Base-by-base conservation (phyloP, 2,329 filamentous ascomycete species). In the Aureobasidium sp. region DNA sequence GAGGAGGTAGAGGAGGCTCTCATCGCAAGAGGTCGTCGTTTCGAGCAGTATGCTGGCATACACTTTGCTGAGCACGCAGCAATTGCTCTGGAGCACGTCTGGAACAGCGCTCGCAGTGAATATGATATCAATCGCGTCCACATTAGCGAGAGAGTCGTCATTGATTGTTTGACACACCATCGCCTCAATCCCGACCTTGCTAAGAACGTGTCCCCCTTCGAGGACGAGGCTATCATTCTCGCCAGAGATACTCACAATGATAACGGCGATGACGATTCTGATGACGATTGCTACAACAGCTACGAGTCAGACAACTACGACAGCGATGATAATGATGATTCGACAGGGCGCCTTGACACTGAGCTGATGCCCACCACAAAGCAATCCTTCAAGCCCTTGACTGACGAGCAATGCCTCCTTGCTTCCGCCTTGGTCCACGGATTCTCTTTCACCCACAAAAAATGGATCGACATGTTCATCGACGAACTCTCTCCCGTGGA, bases 381-480 rank as follows among this genome's bases (percentile, higher is more conserved):
- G n/a, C 20, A 37, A 5, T 65, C 70, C 34, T 67, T 41, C 61
- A 39, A 37, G 20, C 55, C 55, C 7, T 12, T 58, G 32, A 58
- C 55, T n/a, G 68, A 71, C 37, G 67, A 66, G 12, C 68, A 70
- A 61, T 68, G 67, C 57, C 64, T 71, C 7, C 67, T 74, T 2
- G 70, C 71, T n/a, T 70, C 68, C 32, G 70, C 72, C 70, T 8
- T 58, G 0, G 55, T 58, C 1, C 71, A 70, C 36, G 73, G 73
- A n/a, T 75, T 69, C 66, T 70, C 68, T 15, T 70, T 75, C 36
- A 66, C 67, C 5, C 66, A 69, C 61, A 75, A 75, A 57, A 63
- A 68, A 27, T 74, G 72, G 72, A 69, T 72, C 61, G 67, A 72
- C 34, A 73, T 74, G 66, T 73, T 71, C 64, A 60, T 76, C 47